phyloP scores from a whole-genome alignment of 1,284 basidiomycete species.

The Trichosporon sp. region DNA sequence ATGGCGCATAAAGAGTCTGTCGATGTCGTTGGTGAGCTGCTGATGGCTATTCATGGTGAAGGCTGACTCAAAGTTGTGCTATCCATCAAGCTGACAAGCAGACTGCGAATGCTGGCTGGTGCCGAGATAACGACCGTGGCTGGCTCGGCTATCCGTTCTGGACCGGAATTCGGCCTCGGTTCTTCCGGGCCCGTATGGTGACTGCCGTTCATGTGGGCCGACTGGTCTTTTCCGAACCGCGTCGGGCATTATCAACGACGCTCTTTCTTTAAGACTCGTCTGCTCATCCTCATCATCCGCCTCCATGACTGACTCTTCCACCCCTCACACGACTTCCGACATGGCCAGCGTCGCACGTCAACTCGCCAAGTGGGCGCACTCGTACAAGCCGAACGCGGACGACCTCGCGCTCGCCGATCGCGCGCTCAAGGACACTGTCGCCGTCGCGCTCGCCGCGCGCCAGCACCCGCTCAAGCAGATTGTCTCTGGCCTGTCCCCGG shows the following conservation, averaged over 20 bases:
- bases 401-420: constrained; percentile 11
- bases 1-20: too few species aligned
- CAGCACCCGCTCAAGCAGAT: constrained; percentile 7
- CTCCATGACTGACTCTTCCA: neutral
- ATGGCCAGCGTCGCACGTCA: constrained; percentile 4
- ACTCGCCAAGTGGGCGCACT: constrained; percentile 8
- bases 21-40: neutral
- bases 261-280: neutral
- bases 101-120: too few species aligned
- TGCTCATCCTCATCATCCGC: neutral
- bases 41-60: neutral
- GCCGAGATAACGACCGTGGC: too few species aligned
- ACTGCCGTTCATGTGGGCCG: neutral
- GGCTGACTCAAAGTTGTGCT: neutral
- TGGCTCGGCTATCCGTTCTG: neutral
- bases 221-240: neutral
- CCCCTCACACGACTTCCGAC: neutral
- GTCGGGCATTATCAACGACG: neutral
- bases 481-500: neutral
- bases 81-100: neutral
- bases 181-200: neutral
- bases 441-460: constrained; percentile 10
- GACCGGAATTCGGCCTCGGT: neutral
- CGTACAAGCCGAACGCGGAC: constrained; percentile 3
- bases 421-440: constrained; percentile 11